These are phyloP conservation scores for Nicotiana undulata DNA, from an alignment of 257 asterid genomes.

Conservation along the genomic window DNA sequence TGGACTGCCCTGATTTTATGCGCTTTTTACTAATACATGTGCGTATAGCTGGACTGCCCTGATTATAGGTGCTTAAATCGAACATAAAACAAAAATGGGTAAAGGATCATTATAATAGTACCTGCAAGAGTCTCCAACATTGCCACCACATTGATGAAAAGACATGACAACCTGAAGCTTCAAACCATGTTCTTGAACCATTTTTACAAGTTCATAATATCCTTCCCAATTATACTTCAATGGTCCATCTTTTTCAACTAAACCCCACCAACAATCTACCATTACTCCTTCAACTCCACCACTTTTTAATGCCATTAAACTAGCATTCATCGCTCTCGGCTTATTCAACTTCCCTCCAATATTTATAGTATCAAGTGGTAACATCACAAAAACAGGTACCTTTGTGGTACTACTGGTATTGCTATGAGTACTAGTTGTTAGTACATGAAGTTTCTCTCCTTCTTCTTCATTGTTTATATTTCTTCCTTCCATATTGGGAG, in stretches of 20 bases:
- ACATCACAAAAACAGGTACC: slow-evolving; percentile 86
- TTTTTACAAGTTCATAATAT: slow-evolving; percentile 63
- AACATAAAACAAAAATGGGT: not conserved
- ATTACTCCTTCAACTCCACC: slow-evolving; percentile 89
- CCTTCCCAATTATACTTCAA: slow-evolving; percentile 86
- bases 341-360: slow-evolving; percentile 57
- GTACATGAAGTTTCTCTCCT: slow-evolving; percentile 44
- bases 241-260: slow-evolving; percentile 92
- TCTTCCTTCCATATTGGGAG: slow-evolving; percentile 23
- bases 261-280: slow-evolving; percentile 98
- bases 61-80: no score
- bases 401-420: slow-evolving; percentile 20
- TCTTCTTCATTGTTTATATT: slow-evolving; percentile 13
- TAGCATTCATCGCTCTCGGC: slow-evolving; percentile 73
- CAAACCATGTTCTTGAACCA: slow-evolving; percentile 64
- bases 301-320: slow-evolving; percentile 80
- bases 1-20: no score
- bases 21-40: no score
- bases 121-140: slow-evolving; percentile 95
- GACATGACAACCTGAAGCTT: slow-evolving; percentile 94
- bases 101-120: not conserved
- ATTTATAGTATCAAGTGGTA: slow-evolving; percentile 76
- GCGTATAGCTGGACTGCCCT: no score
- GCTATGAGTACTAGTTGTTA: slow-evolving; percentile 23
- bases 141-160: slow-evolving; percentile 93